These are phyloP conservation scores for Parathielavia appendiculata DNA, from an alignment of 495 filamentous ascomycete genomes.

Conservation along the genomic window DNA sequence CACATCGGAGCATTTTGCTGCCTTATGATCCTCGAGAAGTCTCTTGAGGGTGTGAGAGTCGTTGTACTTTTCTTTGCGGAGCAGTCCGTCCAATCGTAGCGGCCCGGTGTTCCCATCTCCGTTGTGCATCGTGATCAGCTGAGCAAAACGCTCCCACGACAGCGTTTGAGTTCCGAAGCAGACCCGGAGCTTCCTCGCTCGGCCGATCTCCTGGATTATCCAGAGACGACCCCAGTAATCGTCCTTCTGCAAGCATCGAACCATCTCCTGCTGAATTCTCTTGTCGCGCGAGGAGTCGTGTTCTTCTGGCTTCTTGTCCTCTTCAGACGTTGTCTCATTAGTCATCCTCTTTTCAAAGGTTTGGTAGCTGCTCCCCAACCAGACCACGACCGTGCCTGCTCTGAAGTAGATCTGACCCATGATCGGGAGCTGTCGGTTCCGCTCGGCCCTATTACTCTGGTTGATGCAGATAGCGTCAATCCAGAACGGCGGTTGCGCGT, in stretches of 20 bases:
- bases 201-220: constrained; percentile 14
- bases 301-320: not conserved
- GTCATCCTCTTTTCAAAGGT: not conserved
- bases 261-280: not conserved
- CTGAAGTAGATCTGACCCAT: not conserved
- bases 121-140: not conserved
- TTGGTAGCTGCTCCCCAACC: not conserved
- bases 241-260: not conserved
- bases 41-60: constrained; percentile 11
- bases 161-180: not conserved
- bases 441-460: too few relatives aligned
- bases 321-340: not conserved
- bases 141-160: not conserved
- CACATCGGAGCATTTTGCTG: constrained; percentile 5
- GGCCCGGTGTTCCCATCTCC: not conserved
- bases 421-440: not conserved
- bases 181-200: constrained; percentile 3
- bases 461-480: too few relatives aligned
- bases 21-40: constrained; percentile 4
- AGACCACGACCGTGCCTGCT: not conserved
- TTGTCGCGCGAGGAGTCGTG: not conserved
- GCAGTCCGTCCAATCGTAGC: not conserved
- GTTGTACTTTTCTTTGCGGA: constrained; percentile 1
- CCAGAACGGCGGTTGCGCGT: too few relatives aligned
- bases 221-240: constrained; percentile 15